Evolutionary conservation across 805 yeast genomes (phyloP).

Genomic region (Tanozyma kutaoensis): DNA sequence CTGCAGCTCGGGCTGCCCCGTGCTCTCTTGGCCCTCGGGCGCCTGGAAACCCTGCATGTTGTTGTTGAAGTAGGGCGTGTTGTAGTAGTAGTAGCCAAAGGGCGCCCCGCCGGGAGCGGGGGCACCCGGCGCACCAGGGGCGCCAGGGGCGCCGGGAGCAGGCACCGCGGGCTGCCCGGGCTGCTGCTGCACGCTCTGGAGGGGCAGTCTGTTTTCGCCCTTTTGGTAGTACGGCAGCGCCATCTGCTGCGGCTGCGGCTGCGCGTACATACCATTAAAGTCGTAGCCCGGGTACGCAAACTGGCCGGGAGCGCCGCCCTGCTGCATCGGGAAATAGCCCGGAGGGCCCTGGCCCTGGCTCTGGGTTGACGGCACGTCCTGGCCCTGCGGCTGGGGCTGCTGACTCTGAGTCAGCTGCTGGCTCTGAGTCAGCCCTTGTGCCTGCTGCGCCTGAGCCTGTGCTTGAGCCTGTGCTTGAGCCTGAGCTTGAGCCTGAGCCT

Average conservation of each 20-base stretch:
- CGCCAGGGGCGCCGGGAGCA: conserved; percentile 1
- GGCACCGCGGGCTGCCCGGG: conserved; percentile 1
- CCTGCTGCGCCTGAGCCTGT: conserved; percentile 1
- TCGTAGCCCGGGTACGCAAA: no score
- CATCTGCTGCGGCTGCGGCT: conserved; percentile 1
- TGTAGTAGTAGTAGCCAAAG: no score
- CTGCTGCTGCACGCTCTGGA: conserved; percentile 1
- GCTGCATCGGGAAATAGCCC: no score
- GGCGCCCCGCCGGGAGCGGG: no score
- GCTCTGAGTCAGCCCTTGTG: conserved; percentile 6
- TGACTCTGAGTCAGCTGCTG: conserved; percentile 4
- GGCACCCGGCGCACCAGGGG: not conserved
- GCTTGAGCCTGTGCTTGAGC: no score
- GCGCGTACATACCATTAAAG: no score
- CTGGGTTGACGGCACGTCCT: conserved; percentile 19
- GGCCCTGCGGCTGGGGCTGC: conserved; percentile 10
- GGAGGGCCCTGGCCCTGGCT: conserved; percentile 12
- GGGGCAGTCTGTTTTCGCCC: not conserved
- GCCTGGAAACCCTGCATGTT: conserved; percentile 2
- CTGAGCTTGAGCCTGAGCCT: no score
- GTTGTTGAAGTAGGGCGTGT: no score
- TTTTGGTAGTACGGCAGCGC: not conserved
- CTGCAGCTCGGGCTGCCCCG: conserved; percentile 15
- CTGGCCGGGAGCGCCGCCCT: no score
- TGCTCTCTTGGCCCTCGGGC: conserved; percentile 5